Evolutionary conservation across 305 asterid genomes (phyloP), one percentile per base, ranked within the genome.

Genomic region (Striga hermonthica): DNA sequence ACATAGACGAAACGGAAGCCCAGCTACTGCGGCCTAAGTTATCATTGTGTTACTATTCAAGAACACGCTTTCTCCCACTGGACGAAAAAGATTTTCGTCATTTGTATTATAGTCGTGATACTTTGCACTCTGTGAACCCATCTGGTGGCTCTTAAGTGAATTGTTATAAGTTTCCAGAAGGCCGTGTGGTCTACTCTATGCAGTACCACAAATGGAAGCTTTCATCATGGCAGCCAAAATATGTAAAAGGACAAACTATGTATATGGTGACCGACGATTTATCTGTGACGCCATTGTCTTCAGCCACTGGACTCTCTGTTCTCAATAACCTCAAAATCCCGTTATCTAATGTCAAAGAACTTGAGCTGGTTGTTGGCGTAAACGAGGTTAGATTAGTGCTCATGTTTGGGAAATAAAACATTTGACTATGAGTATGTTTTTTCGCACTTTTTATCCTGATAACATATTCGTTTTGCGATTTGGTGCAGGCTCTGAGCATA

Each of bases 251-350:
- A 37, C 28, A 4, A 13, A 57, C 6, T 5, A n/a, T 15, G 45
- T 57, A 6, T 11, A 57, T 9, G 11, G 11, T 57, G 13, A 57
- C 45, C 1, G 79, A 78, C 11, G 66, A 74, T 67, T 53, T 74
- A 65, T 60, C 55, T 6, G 72, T 70, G 31, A 37, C n/a, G 0
- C 69, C 66, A 11, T 7, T 41, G 22, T 56, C 55, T 60, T 3
- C 35, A 47, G 16, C 38, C 7, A 57, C 67, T 0, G n/a, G 44
- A 14, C 5, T 62, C 38, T 67, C 75, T 4, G 5, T 38, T 41
- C 64, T 78, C 37, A 54, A 8, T 1, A 4, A 6, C 56, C 11
- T 22, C 67, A 45, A 54, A 12, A 44, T 66, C 38, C 60, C 69
- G 3, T 4, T 63, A 16, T 60, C 64, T 4, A 68, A 72, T 53